Base-by-base conservation (phyloP, 2,329 filamentous ascomycete genomes). In the Calonectria naviculata region DNA sequence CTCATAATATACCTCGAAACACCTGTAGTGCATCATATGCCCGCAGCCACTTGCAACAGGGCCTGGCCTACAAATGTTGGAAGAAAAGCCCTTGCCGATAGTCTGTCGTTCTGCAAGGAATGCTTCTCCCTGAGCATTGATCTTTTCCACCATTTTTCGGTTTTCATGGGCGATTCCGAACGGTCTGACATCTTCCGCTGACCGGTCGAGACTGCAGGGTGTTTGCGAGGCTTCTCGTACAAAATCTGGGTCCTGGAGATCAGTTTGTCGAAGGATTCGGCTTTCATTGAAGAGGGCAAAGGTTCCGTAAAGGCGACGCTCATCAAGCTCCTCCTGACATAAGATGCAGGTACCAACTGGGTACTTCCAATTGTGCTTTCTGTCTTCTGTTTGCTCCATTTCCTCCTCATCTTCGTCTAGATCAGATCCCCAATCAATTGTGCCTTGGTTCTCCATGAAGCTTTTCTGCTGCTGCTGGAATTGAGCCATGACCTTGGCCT, bases 401-500 rank as follows among this genome's bases (percentile, higher is more conserved):
- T 93, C 92, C 31, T 94, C 89, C 56, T 97, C 93, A 29, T 92
- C 88, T 44, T 93, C 91, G n/a, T 94, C 94, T 62, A 95, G 90
- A 71, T 97, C 93, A 42, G 84, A 85, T 17, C 94, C 95, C 93
- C 95, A 98, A 81, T 98, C 94, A 71, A 98, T 90, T 47, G 92
- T 89, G n/a, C 91, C 93, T 82, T 98, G 95, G 74, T 93, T 97
- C 68, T 94, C 93, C 84, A 99, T 86, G 84, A 99, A 99, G 78
- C 91, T 97, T 83, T 97, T 96, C 81, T 98, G 97, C 80, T 99
- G 96, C 80, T 98, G 93, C 81, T 98, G 97, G 84, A 99, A 98
- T 80, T 98, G 95, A 2, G 95, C 97, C 95, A 99, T 98, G 36
- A 99, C 95, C 79, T 92, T 93, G 2, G 95, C 95, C 83, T 98